phyloP scores from a whole-genome alignment of 495 filamentous ascomycete genomes.

The Penicillium coffeae region DNA sequence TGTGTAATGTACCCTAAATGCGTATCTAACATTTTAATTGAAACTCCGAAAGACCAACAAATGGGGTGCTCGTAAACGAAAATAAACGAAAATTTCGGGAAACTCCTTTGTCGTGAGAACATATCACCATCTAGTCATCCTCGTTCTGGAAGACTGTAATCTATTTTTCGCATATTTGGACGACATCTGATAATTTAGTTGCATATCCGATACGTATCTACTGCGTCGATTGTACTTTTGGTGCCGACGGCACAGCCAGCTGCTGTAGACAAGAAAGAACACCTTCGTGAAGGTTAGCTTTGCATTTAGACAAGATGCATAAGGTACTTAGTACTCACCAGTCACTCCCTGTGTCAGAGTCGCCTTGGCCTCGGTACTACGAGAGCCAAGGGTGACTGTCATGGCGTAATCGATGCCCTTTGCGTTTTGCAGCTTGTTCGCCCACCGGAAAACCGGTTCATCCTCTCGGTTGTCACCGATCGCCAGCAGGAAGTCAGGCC shows the following conservation, averaged over 20 bases:
- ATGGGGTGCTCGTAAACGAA: not conserved
- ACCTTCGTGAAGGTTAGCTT: slow-evolving; percentile 17
- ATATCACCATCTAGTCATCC: not conserved
- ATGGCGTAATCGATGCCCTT: slow-evolving; percentile 61
- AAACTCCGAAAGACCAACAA: not conserved
- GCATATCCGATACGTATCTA: not conserved
- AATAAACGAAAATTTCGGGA: not conserved
- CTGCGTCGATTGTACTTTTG: not conserved
- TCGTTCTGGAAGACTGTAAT: not conserved
- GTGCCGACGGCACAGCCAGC: slow-evolving; percentile 13
- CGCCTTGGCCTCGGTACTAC: slow-evolving; percentile 81
- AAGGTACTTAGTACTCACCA: slow-evolving; percentile 39
- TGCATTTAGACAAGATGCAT: not conserved
- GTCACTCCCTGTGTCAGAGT: slow-evolving; percentile 88
- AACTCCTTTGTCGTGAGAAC: not conserved
- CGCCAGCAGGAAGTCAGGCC: slow-evolving; percentile 78
- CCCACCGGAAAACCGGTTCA: slow-evolving; percentile 90
- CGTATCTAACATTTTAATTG: not conserved
- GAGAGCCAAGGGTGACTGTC: slow-evolving; percentile 76
- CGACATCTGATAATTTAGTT: not conserved
- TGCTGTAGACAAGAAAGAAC: slow-evolving; percentile 34
- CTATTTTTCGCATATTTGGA: not conserved
- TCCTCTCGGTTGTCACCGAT: slow-evolving; percentile 87
- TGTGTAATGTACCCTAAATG: not conserved
- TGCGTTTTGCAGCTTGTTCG: slow-evolving; percentile 62